phyloP scores from a whole-genome alignment of 2,329 filamentous ascomycete species.

The Monilinia laxa region DNA sequence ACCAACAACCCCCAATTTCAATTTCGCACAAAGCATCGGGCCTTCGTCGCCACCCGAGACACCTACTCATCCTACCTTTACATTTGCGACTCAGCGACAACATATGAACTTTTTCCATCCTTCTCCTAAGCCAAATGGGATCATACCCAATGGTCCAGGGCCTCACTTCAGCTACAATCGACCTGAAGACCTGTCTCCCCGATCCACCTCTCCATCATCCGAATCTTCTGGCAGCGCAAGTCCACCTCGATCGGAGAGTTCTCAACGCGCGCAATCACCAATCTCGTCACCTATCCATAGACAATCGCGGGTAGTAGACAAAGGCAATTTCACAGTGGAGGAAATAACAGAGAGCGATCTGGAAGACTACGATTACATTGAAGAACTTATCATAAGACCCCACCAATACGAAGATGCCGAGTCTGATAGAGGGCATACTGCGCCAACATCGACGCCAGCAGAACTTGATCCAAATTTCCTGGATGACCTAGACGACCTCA shows the following conservation, averaged over 20 bases:
- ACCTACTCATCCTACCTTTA: slow-evolving; percentile 43
- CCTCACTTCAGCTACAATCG: slow-evolving; percentile 41
- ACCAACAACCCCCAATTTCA: slow-evolving; percentile 47
- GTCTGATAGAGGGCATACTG: slow-evolving; percentile 32
- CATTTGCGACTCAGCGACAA: slow-evolving; percentile 35
- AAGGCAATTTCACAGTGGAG: slow-evolving; percentile 39
- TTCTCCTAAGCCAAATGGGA: slow-evolving; percentile 42
- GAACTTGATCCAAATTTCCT: slow-evolving; percentile 33
- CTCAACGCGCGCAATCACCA: slow-evolving; percentile 27
- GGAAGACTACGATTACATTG: slow-evolving; percentile 35
- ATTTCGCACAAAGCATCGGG: slow-evolving; percentile 41
- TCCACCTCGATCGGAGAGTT: slow-evolving; percentile 36
- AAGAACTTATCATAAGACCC: slow-evolving; percentile 38
- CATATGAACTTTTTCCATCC: slow-evolving; percentile 33
- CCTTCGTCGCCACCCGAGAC: slow-evolving; percentile 52
- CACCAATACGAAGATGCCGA: slow-evolving; percentile 41
- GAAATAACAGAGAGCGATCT: slow-evolving; percentile 38
- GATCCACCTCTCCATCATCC: slow-evolving; percentile 39
- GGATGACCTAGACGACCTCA: slow-evolving; percentile 30
- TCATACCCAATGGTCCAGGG: slow-evolving; percentile 44
- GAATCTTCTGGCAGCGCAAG: slow-evolving; percentile 31
- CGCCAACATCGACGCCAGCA: slow-evolving; percentile 25
- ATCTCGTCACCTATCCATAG: slow-evolving; percentile 25
- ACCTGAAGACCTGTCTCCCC: slow-evolving; percentile 44
- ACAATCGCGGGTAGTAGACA: slow-evolving; percentile 25